Evolutionary conservation across 2,329 filamentous ascomycete species (phyloP), one percentile per base, ranked within the genome.

Genomic region (Rhynchosporium secalis): DNA sequence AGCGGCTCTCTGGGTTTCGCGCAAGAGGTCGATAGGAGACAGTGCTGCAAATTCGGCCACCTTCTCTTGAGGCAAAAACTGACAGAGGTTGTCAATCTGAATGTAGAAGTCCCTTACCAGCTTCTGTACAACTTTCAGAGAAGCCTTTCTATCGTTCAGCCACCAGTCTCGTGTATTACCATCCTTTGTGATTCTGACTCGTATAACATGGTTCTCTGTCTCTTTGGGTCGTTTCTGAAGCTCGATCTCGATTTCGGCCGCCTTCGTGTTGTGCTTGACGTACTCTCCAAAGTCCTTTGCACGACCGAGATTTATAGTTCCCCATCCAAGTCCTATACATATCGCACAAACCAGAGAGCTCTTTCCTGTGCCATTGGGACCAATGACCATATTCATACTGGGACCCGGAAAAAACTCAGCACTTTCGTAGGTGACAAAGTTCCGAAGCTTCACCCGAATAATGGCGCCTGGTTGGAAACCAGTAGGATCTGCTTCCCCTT

Each of bases 351-450:
- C 94, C 31, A 99, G 81, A 0, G 95, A 97, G 77, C 94, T 98
- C 78, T 99, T 99, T 60, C 95, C 95, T 0, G 95, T 98, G 40
- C 95, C 95, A 72, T 99, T 99, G n/a, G 95, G 95, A 0, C 95
- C 95, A 69, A 99, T 96, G 58, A 99, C 88, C 94, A 99, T 98
- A 75, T 99, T 99, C 72, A 99, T 77, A 73, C 91, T 94, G 0
- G 95, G 94, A 0, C 95, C 95, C 12, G 92, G 92, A 62, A 89
- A 86, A 75, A 98, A 97, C 68, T 96, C 93, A 60, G 92, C 94
- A 58, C 88, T 86, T 56, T 91, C 92, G 77, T 99, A 99, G 0
- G 95, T 99, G 60, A 99, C 92, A 70, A 99, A 99, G 76, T 98
- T 91, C 55, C 83, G 84, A 49, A 98, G 82, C 69, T 86, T 89